These are phyloP conservation scores for Dillenia suffruticosa DNA, from an alignment of 164 flowering plant species.

Conservation along the genomic window DNA sequence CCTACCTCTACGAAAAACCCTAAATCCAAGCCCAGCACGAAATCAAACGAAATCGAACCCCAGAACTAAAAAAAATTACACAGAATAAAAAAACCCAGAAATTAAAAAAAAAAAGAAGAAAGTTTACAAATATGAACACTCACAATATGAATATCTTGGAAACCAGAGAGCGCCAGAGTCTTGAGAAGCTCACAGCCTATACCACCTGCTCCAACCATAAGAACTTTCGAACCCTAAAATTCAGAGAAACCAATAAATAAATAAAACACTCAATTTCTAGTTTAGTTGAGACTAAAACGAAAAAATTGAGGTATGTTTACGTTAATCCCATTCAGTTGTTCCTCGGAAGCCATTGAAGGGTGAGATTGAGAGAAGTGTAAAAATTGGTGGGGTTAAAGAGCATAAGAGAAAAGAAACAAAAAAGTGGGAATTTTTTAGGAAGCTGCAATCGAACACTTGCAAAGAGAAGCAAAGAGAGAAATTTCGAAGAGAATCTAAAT, in stretches of 20 bases:
- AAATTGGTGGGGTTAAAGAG: too few species aligned
- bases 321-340: conserved; percentile 46
- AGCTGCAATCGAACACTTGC: too few species aligned
- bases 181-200: conserved; percentile 98
- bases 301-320: conserved; percentile 18
- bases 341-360: conserved; percentile 40
- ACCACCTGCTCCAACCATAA: conserved; percentile 99
- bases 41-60: conserved; percentile 1
- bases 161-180: conserved; percentile 95
- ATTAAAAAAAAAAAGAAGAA: conserved; percentile 1
- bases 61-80: not conserved
- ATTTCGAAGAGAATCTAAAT: too few species aligned
- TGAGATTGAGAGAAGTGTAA: not conserved
- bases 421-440: too few species aligned
- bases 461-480: too few species aligned
- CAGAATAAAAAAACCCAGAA: not conserved
- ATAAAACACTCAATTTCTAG: not conserved
- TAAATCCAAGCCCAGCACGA: not conserved
- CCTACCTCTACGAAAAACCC: not conserved
- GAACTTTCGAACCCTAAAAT: conserved; percentile 69
- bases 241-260: conserved; percentile 3
- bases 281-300: conserved; percentile 1
- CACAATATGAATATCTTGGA: conserved; percentile 87
- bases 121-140: conserved; percentile 16
- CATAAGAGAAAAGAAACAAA: too few species aligned